Evolutionary conservation across 1,284 basidiomycete species (phyloP).

Genomic region (Pseudozyma sp.): DNA sequence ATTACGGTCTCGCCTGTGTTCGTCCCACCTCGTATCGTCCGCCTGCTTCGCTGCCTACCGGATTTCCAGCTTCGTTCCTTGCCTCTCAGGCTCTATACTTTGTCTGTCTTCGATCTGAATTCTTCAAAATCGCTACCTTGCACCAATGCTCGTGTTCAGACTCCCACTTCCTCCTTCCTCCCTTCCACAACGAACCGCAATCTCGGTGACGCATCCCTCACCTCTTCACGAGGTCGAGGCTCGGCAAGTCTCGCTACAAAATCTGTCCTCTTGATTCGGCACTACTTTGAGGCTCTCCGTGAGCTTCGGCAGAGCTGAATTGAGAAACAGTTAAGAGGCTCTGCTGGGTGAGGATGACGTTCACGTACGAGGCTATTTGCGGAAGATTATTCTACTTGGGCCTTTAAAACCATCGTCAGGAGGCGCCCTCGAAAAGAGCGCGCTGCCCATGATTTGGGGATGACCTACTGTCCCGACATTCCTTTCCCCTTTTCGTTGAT

Average conservation of each 20-base stretch:
- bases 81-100: no score
- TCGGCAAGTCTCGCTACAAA: conserved; percentile 35
- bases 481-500: conserved; percentile 1
- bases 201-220: conserved; percentile 35
- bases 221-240: conserved; percentile 21
- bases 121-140: no score
- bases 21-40: neutral
- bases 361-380: conserved; percentile 34
- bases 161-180: neutral
- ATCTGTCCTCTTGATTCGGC: conserved; percentile 25
- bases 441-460: conserved; percentile 57
- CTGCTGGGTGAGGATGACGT: conserved; percentile 26
- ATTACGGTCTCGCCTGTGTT: neutral
- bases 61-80: no score
- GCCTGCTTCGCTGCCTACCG: neutral
- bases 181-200: conserved; percentile 19
- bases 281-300: conserved; percentile 55
- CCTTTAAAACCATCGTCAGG: conserved; percentile 60
- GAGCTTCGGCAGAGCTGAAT: conserved; percentile 39
- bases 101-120: no score
- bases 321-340: conserved; percentile 41
- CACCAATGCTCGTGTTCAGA: no score
- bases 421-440: conserved; percentile 45
- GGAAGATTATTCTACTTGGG: conserved; percentile 41
- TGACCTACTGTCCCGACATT: conserved; percentile 55